These are phyloP conservation scores for Aspergillus carlsbadensis DNA, from an alignment of 495 filamentous ascomycete genomes.

Conservation along the genomic window DNA sequence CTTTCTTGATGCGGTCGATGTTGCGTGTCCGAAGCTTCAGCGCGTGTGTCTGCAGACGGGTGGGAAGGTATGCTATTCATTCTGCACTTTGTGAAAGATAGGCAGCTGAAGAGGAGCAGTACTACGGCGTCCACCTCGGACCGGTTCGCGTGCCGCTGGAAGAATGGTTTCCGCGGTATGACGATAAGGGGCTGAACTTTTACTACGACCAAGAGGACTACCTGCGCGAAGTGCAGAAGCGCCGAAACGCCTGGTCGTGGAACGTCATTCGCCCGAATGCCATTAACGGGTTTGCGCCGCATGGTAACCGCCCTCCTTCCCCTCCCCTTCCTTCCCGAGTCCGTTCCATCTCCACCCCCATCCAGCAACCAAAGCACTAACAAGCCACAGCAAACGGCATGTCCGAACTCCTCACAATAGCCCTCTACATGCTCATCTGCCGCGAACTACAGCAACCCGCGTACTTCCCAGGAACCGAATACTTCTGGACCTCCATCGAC, in stretches of 20 bases:
- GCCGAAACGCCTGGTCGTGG: conserved; percentile 23
- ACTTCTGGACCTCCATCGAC: conserved; percentile 26
- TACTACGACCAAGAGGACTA: conserved; percentile 36
- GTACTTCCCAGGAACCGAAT: conserved; percentile 22
- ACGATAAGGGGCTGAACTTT: conserved; percentile 30
- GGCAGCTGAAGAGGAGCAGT: no score
- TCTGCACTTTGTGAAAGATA: no score
- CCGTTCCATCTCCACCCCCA: no score
- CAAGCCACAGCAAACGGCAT: conserved; percentile 28
- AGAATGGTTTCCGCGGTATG: conserved; percentile 26
- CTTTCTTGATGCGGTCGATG: conserved; percentile 27
- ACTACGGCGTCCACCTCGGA: conserved; percentile 32
- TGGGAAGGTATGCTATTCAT: conserved; percentile 24
- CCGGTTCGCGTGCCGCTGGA: conserved; percentile 26
- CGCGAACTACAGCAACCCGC: conserved; percentile 21
- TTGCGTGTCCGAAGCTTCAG: conserved; percentile 15
- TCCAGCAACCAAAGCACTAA: no score
- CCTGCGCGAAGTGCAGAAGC: conserved; percentile 17
- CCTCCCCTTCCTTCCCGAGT: no score
- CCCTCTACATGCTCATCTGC: conserved; percentile 29
- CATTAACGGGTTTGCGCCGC: conserved; percentile 26
- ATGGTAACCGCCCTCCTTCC: conserved; percentile 14
- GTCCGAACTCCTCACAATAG: conserved; percentile 25
- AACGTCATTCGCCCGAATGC: conserved; percentile 33
- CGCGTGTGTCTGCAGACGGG: conserved; percentile 27